Conservation (phyloP, 2,329 filamentous ascomycete species). For the Colletotrichum sansevieriae region DNA sequence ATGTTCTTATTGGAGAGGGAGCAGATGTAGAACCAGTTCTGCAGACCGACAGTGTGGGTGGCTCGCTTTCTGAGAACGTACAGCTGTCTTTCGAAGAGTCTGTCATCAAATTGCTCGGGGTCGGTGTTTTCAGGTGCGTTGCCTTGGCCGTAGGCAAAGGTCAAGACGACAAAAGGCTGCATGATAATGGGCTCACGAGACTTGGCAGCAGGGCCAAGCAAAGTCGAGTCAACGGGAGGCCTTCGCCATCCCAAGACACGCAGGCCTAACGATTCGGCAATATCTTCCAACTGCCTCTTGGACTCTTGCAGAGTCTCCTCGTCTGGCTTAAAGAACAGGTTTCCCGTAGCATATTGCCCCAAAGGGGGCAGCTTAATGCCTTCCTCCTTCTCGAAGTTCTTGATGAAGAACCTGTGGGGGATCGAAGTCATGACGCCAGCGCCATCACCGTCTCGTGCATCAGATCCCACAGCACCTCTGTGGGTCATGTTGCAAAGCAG, state of each 20-base stretch:
- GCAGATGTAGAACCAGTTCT: slow-evolving; percentile 99
- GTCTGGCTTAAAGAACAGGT: slow-evolving; percentile 98
- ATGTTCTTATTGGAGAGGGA: slow-evolving; percentile 98
- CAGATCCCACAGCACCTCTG: slow-evolving; percentile 96
- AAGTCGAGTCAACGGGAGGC: slow-evolving; percentile 91
- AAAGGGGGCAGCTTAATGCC: slow-evolving; percentile 87
- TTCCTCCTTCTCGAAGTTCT: slow-evolving; percentile 95
- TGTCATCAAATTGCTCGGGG: slow-evolving; percentile 83
- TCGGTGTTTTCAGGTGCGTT: slow-evolving; percentile 84
- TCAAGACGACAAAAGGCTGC: slow-evolving; percentile 93
- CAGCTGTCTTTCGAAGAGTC: slow-evolving; percentile 90
- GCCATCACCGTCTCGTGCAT: slow-evolving; percentile 97
- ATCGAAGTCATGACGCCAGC: slow-evolving; percentile 99
- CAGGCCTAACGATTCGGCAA: slow-evolving; percentile 88
- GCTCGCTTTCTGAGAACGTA: slow-evolving; percentile 95
- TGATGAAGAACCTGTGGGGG: slow-evolving; percentile 97
- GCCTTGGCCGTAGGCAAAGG: slow-evolving; percentile 85
- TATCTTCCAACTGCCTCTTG: slow-evolving; percentile 92
- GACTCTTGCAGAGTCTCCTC: slow-evolving; percentile 90
- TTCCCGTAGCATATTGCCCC: slow-evolving; percentile 96
- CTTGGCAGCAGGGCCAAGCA: slow-evolving; percentile 91
- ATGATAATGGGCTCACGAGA: slow-evolving; percentile 96
- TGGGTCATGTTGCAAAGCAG: slow-evolving; percentile 99
- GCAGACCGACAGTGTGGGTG: slow-evolving; percentile 92
- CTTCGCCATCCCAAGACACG: slow-evolving; percentile 96